Evolutionary conservation across 148 eudicot species (phyloP), one percentile per base, ranked within the genome.

Genomic region (Amaranthus palmeri): DNA sequence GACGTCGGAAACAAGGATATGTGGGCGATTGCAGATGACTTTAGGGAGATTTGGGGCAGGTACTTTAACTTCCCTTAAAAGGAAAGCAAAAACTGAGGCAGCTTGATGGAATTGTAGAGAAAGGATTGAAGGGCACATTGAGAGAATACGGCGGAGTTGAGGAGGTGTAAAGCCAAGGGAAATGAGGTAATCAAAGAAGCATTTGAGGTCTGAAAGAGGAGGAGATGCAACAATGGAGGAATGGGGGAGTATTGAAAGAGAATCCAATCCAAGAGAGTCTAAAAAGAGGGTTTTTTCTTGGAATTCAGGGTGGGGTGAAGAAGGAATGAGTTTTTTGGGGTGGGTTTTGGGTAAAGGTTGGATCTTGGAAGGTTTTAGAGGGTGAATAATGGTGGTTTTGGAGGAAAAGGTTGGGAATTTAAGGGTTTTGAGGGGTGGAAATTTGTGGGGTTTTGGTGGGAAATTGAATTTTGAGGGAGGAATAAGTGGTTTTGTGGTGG

Each of bases 211-310:
- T 44, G 78, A 9, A 36, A 85, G 81, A 4, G 91, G 46, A n/a
- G 90, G 61, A 45, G 92, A 65, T 69, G 84, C 13, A 0, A 73
- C 67, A 4, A 79, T 77, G 2, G 96, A 85, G 74, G 87, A 79
- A 11, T 76, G 65, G 8, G 81, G 45, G 66, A 82, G 78, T 72
- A 79, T 81, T 25, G 88, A 61, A 58, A 89, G 65, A 5, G 85
- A 71, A 85, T 93, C 98, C n/a, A 93, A 71, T 13, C 97, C 96
- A 8, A 87, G 74, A 36, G 98, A 87, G 77, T 93, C 97, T 6
- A 93, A 76, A 82, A 81, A 91, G 43, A 91, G 85, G 55, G 83
- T 74, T 68, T 85, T 86, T 6, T 83, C 85, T 53, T 83, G 87
- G 81, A 92, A 88, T 3, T 81, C 82, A 54, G 74, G 71, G 46